These are phyloP conservation scores for Pseudocercospora ulei DNA, from an alignment of 2,329 filamentous ascomycete species.

Conservation along the genomic window DNA sequence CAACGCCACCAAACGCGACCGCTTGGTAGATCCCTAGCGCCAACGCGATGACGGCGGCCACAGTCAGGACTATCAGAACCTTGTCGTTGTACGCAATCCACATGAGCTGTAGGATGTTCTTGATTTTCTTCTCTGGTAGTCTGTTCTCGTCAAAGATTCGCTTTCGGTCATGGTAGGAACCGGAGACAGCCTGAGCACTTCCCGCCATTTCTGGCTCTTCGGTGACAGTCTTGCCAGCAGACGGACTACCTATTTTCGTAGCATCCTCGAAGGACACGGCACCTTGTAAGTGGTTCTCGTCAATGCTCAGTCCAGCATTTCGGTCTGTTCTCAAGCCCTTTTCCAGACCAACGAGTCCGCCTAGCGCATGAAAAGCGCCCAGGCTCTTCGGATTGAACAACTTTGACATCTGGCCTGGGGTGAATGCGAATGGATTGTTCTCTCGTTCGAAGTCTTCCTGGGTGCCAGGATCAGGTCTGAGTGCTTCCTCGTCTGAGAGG, in stretches of 20 bases:
- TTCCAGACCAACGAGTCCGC: conserved; percentile 61
- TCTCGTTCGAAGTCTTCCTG: conserved; percentile 65
- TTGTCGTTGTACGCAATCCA: conserved; percentile 82
- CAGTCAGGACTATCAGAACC: conserved; percentile 60
- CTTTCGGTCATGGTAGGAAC: conserved; percentile 52
- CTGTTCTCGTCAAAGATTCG: conserved; percentile 61
- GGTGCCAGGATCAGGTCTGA: conserved; percentile 65
- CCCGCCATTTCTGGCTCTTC: conserved; percentile 23
- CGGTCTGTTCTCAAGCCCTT: conserved; percentile 61
- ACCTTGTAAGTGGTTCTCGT: conserved; percentile 58
- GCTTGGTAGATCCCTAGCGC: conserved; percentile 62
- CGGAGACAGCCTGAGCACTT: conserved; percentile 19
- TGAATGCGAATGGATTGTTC: conserved; percentile 77
- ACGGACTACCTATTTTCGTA: conserved; percentile 24
- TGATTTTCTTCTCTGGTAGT: conserved; percentile 59
- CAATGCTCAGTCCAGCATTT: conserved; percentile 56
- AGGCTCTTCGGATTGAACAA: conserved; percentile 71
- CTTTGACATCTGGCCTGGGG: conserved; percentile 70
- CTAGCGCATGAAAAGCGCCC: conserved; percentile 63
- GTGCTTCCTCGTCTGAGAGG: conserved; percentile 56
- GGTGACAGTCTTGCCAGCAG: conserved; percentile 26
- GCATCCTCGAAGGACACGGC: conserved; percentile 59
- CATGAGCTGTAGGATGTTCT: conserved; percentile 59
- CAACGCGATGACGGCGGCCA: conserved; percentile 63
- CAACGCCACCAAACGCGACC: conserved; percentile 50